A percentile compares a stretch with the other conserved stretches of the same genome.
Conservation (phyloP, 129 eudicot species). For the Flaveria bidentis region DNA sequence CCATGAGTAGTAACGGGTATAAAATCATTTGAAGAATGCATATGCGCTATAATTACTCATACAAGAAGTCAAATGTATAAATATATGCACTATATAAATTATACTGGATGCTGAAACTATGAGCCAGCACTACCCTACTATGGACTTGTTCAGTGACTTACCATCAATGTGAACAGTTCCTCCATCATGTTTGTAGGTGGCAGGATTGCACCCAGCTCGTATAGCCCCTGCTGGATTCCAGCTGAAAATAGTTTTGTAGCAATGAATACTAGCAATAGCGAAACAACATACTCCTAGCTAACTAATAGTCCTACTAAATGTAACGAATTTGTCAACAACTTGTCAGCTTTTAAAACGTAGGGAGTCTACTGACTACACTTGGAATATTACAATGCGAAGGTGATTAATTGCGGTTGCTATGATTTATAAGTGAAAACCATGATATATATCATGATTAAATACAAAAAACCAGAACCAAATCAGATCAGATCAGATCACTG, state of each 20-base stretch:
- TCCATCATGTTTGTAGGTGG: slow-evolving; percentile 74
- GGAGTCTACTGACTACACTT: background rate
- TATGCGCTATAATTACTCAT: slow-evolving; percentile 7
- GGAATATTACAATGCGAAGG: background rate
- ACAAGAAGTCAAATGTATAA: background rate
- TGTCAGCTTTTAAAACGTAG: background rate
- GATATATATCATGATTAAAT: background rate
- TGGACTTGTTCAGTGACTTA: slow-evolving; percentile 35
- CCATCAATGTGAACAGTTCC: slow-evolving; percentile 73
- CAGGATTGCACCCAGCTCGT: slow-evolving; percentile 91
- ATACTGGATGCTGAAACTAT: slow-evolving; percentile 3
- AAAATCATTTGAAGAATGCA: background rate
- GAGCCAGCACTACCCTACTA: slow-evolving; percentile 3
- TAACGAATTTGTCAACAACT: background rate
- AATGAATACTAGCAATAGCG: background rate
- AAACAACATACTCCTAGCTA: background rate
- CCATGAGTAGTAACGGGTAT: slow-evolving; percentile 3
- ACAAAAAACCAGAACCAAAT: background rate
- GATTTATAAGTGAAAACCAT: background rate
- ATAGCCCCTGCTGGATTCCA: slow-evolving; percentile 99
- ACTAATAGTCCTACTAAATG: background rate
- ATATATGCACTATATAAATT: background rate
- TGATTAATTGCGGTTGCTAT: background rate
- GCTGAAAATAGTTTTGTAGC: slow-evolving; percentile 42
- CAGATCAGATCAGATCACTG: slow-evolving; percentile 3